phyloP scores from a whole-genome alignment of 2,329 filamentous ascomycete genomes.

The Pyricularia pennisetigena region DNA sequence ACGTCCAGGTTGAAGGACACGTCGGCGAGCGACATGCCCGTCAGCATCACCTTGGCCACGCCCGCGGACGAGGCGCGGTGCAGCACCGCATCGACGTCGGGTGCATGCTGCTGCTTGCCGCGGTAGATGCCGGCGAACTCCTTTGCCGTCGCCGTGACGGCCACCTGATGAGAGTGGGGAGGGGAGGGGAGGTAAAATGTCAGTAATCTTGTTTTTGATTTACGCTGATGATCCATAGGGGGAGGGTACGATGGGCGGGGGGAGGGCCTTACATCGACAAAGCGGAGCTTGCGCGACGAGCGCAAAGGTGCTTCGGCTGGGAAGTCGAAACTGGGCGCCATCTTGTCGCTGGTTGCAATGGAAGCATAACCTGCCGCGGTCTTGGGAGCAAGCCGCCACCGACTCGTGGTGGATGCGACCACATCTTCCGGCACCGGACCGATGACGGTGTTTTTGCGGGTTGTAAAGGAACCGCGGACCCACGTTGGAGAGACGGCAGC shows the following conservation, averaged over 20 bases:
- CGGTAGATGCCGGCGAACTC: conserved; percentile 41
- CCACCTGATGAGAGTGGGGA: conserved; percentile 6
- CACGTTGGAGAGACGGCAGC: background rate
- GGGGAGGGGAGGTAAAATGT: background rate
- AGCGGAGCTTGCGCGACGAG: background rate
- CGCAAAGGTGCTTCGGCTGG: background rate
- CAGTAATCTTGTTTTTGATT: background rate
- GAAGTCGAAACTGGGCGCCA: background rate
- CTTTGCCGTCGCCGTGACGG: conserved; percentile 26
- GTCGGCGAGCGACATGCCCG: conserved; percentile 26
- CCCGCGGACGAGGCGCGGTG: conserved; percentile 28
- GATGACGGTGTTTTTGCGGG: background rate
- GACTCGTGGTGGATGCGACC: background rate
- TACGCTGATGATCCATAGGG: too few species aligned
- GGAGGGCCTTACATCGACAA: background rate
- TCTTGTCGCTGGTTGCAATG: background rate
- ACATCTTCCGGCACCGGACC: background rate
- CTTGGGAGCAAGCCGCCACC: background rate
- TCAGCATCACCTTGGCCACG: conserved; percentile 30
- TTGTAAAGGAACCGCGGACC: background rate
- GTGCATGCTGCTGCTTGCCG: conserved; percentile 34
- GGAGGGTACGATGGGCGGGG: background rate
- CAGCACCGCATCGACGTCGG: conserved; percentile 31
- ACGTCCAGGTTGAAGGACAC: conserved; percentile 17
- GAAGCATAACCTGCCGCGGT: background rate